Conservation (phyloP, 257 asterid genomes). For the Leptodermis oblonga region DNA sequence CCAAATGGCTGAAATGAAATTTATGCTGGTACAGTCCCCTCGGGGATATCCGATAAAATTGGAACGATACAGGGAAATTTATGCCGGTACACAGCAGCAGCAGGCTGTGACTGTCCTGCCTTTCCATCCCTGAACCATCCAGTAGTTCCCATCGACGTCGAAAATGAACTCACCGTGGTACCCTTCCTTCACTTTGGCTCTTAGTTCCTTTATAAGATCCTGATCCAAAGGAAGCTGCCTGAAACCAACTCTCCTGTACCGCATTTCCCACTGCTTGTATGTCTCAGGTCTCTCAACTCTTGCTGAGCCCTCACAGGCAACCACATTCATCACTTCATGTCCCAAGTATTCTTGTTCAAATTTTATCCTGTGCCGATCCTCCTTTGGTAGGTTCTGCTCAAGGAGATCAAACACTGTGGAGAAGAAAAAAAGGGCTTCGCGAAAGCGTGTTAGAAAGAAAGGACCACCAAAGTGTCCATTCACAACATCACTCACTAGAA, state of each 20-base stretch:
- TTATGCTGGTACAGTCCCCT: too few species aligned
- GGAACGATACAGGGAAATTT: too few species aligned
- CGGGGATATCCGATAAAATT: too few species aligned
- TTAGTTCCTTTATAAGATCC: slow-evolving; percentile 11
- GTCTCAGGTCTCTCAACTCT: slow-evolving; percentile 26
- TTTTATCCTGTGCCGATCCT: slow-evolving; percentile 7
- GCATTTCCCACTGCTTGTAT: slow-evolving; percentile 23
- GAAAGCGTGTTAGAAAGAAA: slow-evolving; percentile 19
- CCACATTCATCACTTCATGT: slow-evolving; percentile 19
- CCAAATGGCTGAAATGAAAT: neutral
- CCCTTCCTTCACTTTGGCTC: slow-evolving; percentile 10
- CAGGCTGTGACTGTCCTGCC: slow-evolving; percentile 13
- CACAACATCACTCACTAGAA: slow-evolving; percentile 3
- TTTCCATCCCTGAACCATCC: slow-evolving; percentile 29
- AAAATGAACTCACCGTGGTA: slow-evolving; percentile 24
- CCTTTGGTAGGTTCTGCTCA: slow-evolving; percentile 7
- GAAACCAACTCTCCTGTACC: slow-evolving; percentile 19
- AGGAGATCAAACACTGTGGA: slow-evolving; percentile 17
- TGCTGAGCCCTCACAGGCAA: slow-evolving; percentile 22
- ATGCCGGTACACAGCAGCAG: slow-evolving; percentile 23
- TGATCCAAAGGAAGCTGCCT: slow-evolving; percentile 14
- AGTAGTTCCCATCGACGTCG: slow-evolving; percentile 12
- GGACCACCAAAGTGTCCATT: slow-evolving; percentile 16
- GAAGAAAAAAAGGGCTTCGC: slow-evolving; percentile 19
- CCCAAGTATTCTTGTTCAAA: slow-evolving; percentile 10